Evolutionary conservation across 108 stramenopile genomes (phyloP).

Genomic region (Conticribra weissflogii): DNA sequence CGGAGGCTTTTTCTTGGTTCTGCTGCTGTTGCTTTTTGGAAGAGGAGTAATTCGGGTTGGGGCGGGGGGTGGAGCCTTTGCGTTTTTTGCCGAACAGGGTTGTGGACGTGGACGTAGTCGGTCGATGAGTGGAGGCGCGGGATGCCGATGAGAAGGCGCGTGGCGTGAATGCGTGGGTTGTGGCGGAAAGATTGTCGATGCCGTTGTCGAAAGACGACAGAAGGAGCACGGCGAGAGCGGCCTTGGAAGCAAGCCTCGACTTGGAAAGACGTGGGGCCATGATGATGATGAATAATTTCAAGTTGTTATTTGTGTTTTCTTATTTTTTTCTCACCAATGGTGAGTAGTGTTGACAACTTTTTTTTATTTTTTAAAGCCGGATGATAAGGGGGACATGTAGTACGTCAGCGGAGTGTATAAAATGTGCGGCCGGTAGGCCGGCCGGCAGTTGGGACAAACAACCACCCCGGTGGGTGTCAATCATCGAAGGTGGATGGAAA

Average conservation of each 20-base stretch:
- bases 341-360: too few species aligned
- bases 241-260: background rate
- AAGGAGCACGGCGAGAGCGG: background rate
- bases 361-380: too few species aligned
- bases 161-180: background rate
- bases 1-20: slow-evolving; percentile 80
- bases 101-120: slow-evolving; percentile 1
- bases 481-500: too few species aligned
- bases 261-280: background rate
- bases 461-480: too few species aligned
- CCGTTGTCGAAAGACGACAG: background rate
- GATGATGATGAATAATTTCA: too few species aligned
- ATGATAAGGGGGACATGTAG: too few species aligned
- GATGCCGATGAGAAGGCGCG: background rate
- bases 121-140: background rate
- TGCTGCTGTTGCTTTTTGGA: slow-evolving; percentile 39
- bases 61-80: slow-evolving; percentile 29
- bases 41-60: slow-evolving; percentile 39
- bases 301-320: too few species aligned
- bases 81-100: slow-evolving; percentile 36
- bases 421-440: too few species aligned
- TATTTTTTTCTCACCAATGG: too few species aligned
- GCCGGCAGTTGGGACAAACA: too few species aligned
- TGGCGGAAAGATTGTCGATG: background rate
- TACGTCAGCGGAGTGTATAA: too few species aligned